Base-by-base conservation (phyloP, 805 yeast species). In the Ascoidea rubescens region DNA sequence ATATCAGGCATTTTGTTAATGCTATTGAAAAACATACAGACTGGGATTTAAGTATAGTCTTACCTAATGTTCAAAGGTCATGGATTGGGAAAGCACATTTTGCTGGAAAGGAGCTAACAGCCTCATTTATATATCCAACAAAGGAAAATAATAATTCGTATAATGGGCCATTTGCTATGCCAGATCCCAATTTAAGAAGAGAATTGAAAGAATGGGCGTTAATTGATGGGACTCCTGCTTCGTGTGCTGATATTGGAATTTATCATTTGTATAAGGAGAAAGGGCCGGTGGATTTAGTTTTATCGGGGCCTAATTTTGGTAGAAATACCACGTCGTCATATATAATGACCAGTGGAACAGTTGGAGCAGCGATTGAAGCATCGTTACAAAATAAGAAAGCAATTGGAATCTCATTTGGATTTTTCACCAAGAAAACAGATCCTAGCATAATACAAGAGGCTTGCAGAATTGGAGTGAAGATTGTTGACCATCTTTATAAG, bases 1-100 rank as follows among this genome's bases (percentile, higher is more conserved):
- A 90, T 67, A 74, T 93, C 53, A 84, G 86, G 61, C 84, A 79
- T 58, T 73, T 93, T 45, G 89, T 87, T 5, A 84, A 84, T 56
- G 85, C 87, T 49, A 72, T 90, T 48, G 63, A 64, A 48, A 64
- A 71, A 46, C 59, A 70, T 51, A 87, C 96, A 5, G 80, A 87
- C 62, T 91, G 98, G 98, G 78, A 84, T 31, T 67, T 90, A 37
- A 80, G 89, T 30, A 80, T 90, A 21, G 89, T 84, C 31, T 83
- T 93, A 2, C 99, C 99, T 8, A 68, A 72, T 55, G 76, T 80
- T 51, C 95, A 87, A 59, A 69, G 95, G 59, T 90, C 97, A 12
- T 93, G 99, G 99, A 91, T 89, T 53, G 96, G 96, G 45, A 93
- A 93, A 65, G 98, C 99, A 5, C 97, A 90, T 70, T 80, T 93